phyloP scores from a whole-genome alignment of 176 grass and related monocot species.

The Tuctoria greenei region DNA sequence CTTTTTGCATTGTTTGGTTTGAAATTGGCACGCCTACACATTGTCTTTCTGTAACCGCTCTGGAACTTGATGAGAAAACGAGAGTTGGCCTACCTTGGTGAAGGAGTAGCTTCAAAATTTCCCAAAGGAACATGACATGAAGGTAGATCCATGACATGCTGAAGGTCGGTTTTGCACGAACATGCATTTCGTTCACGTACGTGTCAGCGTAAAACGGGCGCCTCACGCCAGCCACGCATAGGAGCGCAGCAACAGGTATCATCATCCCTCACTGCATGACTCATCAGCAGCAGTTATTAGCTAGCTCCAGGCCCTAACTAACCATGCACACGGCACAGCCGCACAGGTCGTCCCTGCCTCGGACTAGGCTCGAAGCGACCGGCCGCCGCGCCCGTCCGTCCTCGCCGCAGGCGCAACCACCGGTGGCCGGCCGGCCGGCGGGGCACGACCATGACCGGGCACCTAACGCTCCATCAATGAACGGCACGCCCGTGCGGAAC shows the following conservation, averaged over 20 bases:
- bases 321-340: too few relatives aligned
- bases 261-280: too few relatives aligned
- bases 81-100: conserved; percentile 36
- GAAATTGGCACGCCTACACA: conserved; percentile 9
- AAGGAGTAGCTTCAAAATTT: conserved; percentile 37
- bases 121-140: conserved; percentile 33
- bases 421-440: neutral
- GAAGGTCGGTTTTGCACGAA: conserved; percentile 28
- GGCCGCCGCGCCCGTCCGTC: too few relatives aligned
- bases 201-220: too few relatives aligned
- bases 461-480: neutral
- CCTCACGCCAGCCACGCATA: too few relatives aligned
- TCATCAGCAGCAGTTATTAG: neutral
- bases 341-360: conserved; percentile 6
- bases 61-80: conserved; percentile 33
- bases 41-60: conserved; percentile 6
- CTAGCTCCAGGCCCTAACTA: neutral
- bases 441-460: conserved; percentile 28
- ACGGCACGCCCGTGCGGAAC: neutral
- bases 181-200: neutral
- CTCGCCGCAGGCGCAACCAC: too few relatives aligned
- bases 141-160: conserved; percentile 15
- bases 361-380: conserved; percentile 33
- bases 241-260: too few relatives aligned
- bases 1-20: conserved; percentile 23